Evolutionary conservation across 2,329 filamentous ascomycete genomes (phyloP).

Genomic region (Colletotrichum gloeosporioides): DNA sequence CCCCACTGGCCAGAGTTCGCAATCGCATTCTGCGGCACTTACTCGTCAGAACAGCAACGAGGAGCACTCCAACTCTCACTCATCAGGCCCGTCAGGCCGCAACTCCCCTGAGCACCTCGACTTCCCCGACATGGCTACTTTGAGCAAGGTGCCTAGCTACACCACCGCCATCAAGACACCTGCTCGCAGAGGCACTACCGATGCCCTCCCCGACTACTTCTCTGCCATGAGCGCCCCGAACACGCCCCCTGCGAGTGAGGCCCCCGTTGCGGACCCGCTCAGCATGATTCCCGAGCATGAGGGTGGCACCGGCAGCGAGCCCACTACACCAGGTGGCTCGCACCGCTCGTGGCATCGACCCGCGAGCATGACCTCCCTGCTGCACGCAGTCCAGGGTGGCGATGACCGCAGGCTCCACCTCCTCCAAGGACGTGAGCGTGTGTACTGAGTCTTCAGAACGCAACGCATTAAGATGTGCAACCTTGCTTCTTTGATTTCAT

Average conservation of each 20-base stretch:
- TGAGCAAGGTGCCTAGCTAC: slow-evolving; percentile 80
- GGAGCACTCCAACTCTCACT: slow-evolving; percentile 34
- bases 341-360: slow-evolving; percentile 19
- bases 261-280: slow-evolving; percentile 25
- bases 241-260: slow-evolving; percentile 47
- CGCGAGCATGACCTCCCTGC: slow-evolving; percentile 17
- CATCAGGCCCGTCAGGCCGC: slow-evolving; percentile 57
- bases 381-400: slow-evolving; percentile 11
- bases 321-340: slow-evolving; percentile 10
- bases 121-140: slow-evolving; percentile 63
- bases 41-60: slow-evolving; percentile 61
- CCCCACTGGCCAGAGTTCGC: slow-evolving; percentile 43
- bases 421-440: slow-evolving; percentile 39
- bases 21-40: slow-evolving; percentile 49
- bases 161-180: slow-evolving; percentile 74
- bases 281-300: slow-evolving; percentile 33
- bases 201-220: slow-evolving; percentile 69
- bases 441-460: slow-evolving; percentile 26
- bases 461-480: not conserved
- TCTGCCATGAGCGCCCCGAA: slow-evolving; percentile 62
- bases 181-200: slow-evolving; percentile 57
- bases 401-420: slow-evolving; percentile 36
- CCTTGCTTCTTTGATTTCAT: not conserved
- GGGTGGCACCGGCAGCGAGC: not conserved
- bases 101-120: slow-evolving; percentile 64